Conservation (phyloP, 169 alveolate genomes). For the Plasmodium reichenowi region DNA sequence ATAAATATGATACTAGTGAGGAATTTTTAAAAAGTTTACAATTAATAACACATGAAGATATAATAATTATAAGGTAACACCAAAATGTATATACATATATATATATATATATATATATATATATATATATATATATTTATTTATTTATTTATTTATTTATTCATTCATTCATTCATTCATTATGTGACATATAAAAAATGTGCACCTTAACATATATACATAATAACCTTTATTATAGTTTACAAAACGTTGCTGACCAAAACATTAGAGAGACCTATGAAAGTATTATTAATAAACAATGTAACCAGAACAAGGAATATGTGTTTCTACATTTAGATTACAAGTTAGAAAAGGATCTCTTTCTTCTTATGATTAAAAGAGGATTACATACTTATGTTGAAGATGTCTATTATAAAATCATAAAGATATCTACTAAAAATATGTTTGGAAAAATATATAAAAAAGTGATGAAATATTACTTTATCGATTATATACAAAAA, state of each 20-base stretch:
- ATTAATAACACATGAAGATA: conserved; percentile 15
- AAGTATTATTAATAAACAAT: conserved; percentile 1
- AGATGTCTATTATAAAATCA: conserved; percentile 8
- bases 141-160: no score
- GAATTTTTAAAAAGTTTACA: conserved; percentile 6
- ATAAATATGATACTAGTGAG: not conserved
- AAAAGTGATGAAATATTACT: not conserved
- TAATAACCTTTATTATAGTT: conserved; percentile 2
- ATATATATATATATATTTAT: no score
- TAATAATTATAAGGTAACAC: conserved; percentile 40
- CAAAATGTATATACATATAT: no score
- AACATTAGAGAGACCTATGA: not conserved
- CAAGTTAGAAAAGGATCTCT: not conserved
- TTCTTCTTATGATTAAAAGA: conserved; percentile 11
- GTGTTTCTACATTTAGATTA: conserved; percentile 18
- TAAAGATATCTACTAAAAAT: conserved; percentile 7
- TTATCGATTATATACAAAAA: conserved; percentile 1
- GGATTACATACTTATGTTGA: not conserved
- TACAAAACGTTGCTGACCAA: conserved; percentile 4
- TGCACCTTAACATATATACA: no score
- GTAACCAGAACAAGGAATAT: not conserved
- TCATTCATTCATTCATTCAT: no score
- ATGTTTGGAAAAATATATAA: conserved; percentile 27
- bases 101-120: not conserved
- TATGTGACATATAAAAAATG: no score